Evolutionary conservation across 2,329 filamentous ascomycete genomes (phyloP).

Genomic region (Aspergillus jensenii): DNA sequence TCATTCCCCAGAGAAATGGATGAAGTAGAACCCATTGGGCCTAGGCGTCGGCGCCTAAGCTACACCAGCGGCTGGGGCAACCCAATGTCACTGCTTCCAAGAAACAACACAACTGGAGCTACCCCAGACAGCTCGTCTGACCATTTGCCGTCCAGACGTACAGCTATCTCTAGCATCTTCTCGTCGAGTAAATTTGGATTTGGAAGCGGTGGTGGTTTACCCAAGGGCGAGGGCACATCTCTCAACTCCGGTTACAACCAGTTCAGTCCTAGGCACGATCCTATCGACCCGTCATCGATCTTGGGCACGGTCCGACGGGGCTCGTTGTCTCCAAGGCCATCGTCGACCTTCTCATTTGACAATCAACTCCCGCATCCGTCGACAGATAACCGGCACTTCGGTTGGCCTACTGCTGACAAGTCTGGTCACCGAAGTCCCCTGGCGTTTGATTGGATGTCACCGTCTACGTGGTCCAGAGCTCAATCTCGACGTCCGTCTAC

Average conservation of each 20-base stretch:
- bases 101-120: slow-evolving; percentile 44
- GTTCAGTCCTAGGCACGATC: slow-evolving; percentile 47
- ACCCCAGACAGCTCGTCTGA: slow-evolving; percentile 45
- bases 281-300: slow-evolving; percentile 47
- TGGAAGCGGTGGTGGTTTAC: slow-evolving; percentile 27
- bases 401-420: slow-evolving; percentile 59
- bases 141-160: slow-evolving; percentile 38
- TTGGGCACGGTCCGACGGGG: slow-evolving; percentile 43
- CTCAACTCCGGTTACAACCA: slow-evolving; percentile 45
- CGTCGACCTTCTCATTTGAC: slow-evolving; percentile 57
- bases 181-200: slow-evolving; percentile 41
- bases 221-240: slow-evolving; percentile 35
- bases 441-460: slow-evolving; percentile 53
- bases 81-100: slow-evolving; percentile 48
- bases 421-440: slow-evolving; percentile 55
- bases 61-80: slow-evolving; percentile 58
- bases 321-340: slow-evolving; percentile 48
- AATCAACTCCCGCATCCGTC: slow-evolving; percentile 69
- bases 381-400: slow-evolving; percentile 74
- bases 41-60: slow-evolving; percentile 55
- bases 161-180: slow-evolving; percentile 45
- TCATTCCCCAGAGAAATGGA: slow-evolving; percentile 60
- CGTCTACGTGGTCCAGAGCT: slow-evolving; percentile 68
- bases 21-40: slow-evolving; percentile 52
- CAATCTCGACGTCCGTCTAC: slow-evolving; percentile 79